phyloP scores from a whole-genome alignment of 2,329 filamentous ascomycete genomes.

The Aspergillus hortae region DNA sequence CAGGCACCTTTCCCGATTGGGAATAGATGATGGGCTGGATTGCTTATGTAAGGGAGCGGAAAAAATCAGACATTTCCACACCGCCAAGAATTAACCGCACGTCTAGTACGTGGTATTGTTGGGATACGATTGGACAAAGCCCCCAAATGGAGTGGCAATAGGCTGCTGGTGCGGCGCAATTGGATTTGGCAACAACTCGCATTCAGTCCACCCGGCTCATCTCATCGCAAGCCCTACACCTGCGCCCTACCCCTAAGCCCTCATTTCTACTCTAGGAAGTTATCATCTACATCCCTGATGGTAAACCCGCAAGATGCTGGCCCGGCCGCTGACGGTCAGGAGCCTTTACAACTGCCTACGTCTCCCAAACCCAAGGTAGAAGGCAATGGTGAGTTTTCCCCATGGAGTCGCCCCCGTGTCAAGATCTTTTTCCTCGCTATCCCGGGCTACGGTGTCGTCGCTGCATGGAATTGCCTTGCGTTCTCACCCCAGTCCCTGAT shows the following conservation, averaged over 20 bases:
- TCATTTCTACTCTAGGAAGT: slow-evolving; percentile 47
- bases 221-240: slow-evolving; percentile 38
- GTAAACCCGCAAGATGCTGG: slow-evolving; percentile 27
- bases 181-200: slow-evolving; percentile 14
- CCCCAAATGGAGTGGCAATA: too few species aligned
- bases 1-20: too few species aligned
- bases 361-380: slow-evolving; percentile 25
- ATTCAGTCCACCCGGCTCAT: slow-evolving; percentile 16
- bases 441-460: too few species aligned
- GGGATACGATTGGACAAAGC: too few species aligned
- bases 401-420: not conserved
- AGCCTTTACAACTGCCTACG: slow-evolving; percentile 26
- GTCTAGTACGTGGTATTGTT: too few species aligned
- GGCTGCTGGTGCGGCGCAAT: not conserved
- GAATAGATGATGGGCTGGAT: too few species aligned
- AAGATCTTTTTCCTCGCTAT: not conserved
- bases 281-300: slow-evolving; percentile 28
- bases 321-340: slow-evolving; percentile 27
- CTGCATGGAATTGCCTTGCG: too few species aligned
- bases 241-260: slow-evolving; percentile 48
- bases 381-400: slow-evolving; percentile 32
- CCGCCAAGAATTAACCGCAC: too few species aligned
- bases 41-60: too few species aligned
- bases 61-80: too few species aligned
- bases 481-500: too few species aligned